phyloP scores from a whole-genome alignment of 2,329 filamentous ascomycete species.

The Stagonosporopsis vannaccii region DNA sequence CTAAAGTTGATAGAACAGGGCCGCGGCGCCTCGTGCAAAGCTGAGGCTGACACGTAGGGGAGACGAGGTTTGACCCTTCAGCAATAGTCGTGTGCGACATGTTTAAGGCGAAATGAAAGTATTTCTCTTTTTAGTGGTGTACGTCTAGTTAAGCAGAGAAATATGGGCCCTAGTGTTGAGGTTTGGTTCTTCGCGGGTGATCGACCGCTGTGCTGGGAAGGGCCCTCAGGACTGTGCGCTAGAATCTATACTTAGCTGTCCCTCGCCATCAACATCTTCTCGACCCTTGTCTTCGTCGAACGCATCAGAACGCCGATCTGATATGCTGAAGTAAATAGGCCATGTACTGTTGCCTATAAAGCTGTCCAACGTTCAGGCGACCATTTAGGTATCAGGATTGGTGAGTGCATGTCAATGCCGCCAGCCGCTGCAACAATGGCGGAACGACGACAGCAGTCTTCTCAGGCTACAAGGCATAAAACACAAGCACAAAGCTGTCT shows the following conservation, averaged over 20 bases:
- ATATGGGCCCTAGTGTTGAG: not conserved
- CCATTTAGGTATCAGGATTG: not conserved
- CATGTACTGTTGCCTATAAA: not conserved
- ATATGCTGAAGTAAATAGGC: not conserved
- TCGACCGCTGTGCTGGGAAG: slow-evolving; percentile 10
- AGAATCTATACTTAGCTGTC: slow-evolving; percentile 11
- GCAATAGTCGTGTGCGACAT: not conserved
- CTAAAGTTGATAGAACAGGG: slow-evolving; percentile 9
- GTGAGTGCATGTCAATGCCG: not conserved
- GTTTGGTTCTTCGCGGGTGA: slow-evolving; percentile 12
- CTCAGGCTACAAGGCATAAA: not conserved
- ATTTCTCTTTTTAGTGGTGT: not conserved
- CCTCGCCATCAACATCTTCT: not conserved
- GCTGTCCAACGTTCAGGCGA: not conserved
- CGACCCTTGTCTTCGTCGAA: not conserved
- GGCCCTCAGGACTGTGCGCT: not conserved
- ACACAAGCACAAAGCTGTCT: not conserved
- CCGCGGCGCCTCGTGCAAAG: slow-evolving; percentile 14
- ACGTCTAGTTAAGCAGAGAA: not conserved
- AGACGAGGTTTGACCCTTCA: not conserved
- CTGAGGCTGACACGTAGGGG: slow-evolving; percentile 14
- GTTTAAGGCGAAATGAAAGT: not conserved
- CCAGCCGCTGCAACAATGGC: not conserved
- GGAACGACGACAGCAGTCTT: not conserved
- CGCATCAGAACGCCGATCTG: not conserved